These are phyloP conservation scores for Lipomyces anomalus DNA, from an alignment of 805 yeast species.

Conservation along the genomic window DNA sequence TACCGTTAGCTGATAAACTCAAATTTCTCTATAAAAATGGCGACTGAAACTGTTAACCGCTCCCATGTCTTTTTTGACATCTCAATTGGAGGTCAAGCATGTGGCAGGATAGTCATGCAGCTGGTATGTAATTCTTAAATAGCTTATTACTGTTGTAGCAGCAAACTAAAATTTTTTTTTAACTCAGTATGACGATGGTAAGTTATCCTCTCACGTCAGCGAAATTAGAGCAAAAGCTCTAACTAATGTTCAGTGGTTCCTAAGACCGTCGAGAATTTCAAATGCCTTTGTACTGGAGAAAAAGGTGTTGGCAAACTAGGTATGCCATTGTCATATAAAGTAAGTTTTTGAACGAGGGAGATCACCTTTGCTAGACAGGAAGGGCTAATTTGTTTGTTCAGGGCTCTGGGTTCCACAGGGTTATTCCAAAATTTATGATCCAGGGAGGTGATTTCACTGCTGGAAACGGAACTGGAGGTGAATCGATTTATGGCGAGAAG, in stretches of 20 bases:
- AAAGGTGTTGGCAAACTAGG: conserved; percentile 61
- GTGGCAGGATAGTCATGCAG: conserved; percentile 77
- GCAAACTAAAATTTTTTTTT: background rate
- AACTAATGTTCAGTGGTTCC: conserved; percentile 87
- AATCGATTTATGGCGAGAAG: conserved; percentile 75
- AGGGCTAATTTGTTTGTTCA: conserved; percentile 41
- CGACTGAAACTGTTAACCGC: background rate
- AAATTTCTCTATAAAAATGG: background rate
- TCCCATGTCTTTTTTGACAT: conserved; percentile 69
- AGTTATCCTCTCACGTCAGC: background rate
- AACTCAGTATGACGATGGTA: conserved; percentile 12
- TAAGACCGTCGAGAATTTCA: conserved; percentile 83
- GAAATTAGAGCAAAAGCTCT: conserved; percentile 76
- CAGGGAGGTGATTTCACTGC: conserved; percentile 83
- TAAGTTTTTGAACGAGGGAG: conserved; percentile 1
- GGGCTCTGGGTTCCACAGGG: conserved; percentile 84
- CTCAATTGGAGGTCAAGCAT: conserved; percentile 58
- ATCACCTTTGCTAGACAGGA: too few relatives aligned
- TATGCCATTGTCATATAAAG: conserved; percentile 54
- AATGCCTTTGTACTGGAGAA: conserved; percentile 85
- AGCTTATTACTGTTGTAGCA: background rate
- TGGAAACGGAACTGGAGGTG: conserved; percentile 60
- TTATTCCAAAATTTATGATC: conserved; percentile 75
- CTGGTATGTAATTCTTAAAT: conserved; percentile 35
- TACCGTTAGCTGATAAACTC: too few relatives aligned